These are phyloP conservation scores for Pichia sp. DNA, from an alignment of 1,139 yeast species.

Conservation along the genomic window DNA sequence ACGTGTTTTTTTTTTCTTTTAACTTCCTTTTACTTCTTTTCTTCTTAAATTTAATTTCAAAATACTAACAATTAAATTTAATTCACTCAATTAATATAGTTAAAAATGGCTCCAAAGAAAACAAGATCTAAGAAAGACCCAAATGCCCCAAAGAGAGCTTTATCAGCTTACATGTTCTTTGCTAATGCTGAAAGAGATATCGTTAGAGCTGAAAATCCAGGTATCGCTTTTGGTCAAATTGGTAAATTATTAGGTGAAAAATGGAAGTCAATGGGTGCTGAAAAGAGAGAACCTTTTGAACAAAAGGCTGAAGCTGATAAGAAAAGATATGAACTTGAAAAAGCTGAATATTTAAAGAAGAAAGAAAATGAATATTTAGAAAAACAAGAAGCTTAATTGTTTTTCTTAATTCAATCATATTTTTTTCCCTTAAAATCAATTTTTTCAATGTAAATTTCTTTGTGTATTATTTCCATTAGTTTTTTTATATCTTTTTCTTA, in stretches of 20 bases:
- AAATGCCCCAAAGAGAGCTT: constrained; percentile 97
- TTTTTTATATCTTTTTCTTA: background rate
- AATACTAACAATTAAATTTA: constrained; percentile 1
- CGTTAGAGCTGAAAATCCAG: constrained; percentile 92
- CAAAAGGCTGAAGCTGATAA: constrained; percentile 91
- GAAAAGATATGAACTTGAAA: constrained; percentile 94
- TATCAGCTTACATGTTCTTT: constrained; percentile 97
- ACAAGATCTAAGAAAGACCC: constrained; percentile 53
- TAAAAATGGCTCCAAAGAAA: constrained; percentile 20
- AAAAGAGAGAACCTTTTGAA: constrained; percentile 84
- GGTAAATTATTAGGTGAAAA: constrained; percentile 90
- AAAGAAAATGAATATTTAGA: constrained; percentile 27
- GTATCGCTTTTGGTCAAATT: constrained; percentile 85
- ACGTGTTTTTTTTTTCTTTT: background rate
- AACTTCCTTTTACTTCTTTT: background rate
- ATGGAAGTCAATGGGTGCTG: constrained; percentile 85
- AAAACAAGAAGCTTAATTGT: constrained; percentile 8
- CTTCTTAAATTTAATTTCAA: background rate
- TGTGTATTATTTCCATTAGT: constrained; percentile 1
- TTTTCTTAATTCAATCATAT: background rate
- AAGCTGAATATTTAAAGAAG: constrained; percentile 75
- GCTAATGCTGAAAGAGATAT: constrained; percentile 96
- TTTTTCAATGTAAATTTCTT: constrained; percentile 2
- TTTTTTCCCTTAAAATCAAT: constrained; percentile 3
- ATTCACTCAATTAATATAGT: background rate